phyloP scores from a whole-genome alignment of 441 rosid species.

The Pelargonium cotyledonis region DNA sequence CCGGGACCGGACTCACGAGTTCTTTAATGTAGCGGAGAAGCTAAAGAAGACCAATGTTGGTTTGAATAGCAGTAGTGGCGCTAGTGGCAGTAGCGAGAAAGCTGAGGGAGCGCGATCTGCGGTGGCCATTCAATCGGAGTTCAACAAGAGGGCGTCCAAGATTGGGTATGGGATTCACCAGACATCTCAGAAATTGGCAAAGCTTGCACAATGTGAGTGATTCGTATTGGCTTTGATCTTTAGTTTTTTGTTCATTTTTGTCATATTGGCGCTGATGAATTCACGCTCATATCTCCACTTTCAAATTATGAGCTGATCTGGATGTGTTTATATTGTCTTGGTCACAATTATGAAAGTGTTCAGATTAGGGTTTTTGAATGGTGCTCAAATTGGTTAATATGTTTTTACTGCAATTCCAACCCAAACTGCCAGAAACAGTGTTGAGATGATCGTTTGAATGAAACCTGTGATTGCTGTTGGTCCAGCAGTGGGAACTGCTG shows the following conservation, averaged over 20 bases:
- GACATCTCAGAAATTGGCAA: conserved; percentile 57
- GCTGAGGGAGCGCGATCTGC: conserved; percentile 46
- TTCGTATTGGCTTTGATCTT: background rate
- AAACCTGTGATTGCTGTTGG: too few relatives aligned
- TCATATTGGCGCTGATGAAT: background rate
- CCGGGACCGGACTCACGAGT: conserved; percentile 58
- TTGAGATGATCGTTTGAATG: too few relatives aligned
- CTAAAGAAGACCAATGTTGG: conserved; percentile 35
- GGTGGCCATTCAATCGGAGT: conserved; percentile 43
- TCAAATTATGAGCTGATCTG: background rate
- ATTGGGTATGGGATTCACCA: conserved; percentile 56
- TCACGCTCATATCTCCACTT: background rate
- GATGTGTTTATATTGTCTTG: background rate
- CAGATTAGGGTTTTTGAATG: background rate
- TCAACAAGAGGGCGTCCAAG: conserved; percentile 46
- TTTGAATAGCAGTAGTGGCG: conserved; percentile 24
- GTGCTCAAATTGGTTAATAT: background rate
- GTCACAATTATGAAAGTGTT: background rate
- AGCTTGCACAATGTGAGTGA: conserved; percentile 52
- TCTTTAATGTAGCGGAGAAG: conserved; percentile 37
- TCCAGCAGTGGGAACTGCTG: too few relatives aligned
- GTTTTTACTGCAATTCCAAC: too few relatives aligned
- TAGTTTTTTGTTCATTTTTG: background rate
- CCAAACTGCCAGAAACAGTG: too few relatives aligned
- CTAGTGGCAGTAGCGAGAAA: conserved; percentile 22